Base-by-base conservation (phyloP, 2,329 filamentous ascomycete species). In the Neopestalotiopsis sp. region DNA sequence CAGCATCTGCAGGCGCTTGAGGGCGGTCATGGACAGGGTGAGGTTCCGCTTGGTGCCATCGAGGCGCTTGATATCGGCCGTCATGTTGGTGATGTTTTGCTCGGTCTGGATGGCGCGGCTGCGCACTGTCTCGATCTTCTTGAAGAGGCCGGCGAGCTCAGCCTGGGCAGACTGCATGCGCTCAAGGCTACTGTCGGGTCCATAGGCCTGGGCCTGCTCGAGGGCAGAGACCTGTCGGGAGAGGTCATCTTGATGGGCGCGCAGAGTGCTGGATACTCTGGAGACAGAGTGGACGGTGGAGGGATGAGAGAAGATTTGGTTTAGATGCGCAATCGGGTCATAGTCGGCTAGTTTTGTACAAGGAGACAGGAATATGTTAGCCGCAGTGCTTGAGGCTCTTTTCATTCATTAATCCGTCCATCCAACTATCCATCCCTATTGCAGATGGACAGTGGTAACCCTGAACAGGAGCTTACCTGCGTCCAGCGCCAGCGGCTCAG, bases 1-100 rank as follows among this genome's bases (percentile, higher is more conserved):
- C 78, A 99, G 84, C 96, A 99, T 99, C 86, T 99, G 96, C 75
- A 99, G 87, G 61, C 96, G 89, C 85, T 99, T 99, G 76, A 99
- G 85, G 28, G 95, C 95, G 58, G 96, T 99, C 96, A 99, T 99
- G 73, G 94, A 98, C 67, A 97, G 87, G 10, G 96, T 98, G 71
- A 99, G 87, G 81, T 99, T 99, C 80, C 92, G 92, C 85, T 99
- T 99, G 49, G 96, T 98, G 80, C 93, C 93, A 81, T 99, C 96
- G 72, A 99, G 87, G 73, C 95, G 91, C 84, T 99, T 99, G 80
- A 99, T 99, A 78, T 99, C 96, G 69, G 96, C 94, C 70, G 96
- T 99, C 96, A 99, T 99, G 74, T 94, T 94, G 61, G 95, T 98
- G 78, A 99, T 99, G 73, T 95, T 92, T 79, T 94, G 92, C 81